Percentiles rank a stretch among this genome's conserved stretches.
These are phyloP conservation scores for Aschersonia sp. DNA, from an alignment of 2,329 filamentous ascomycete species.

Conservation along the genomic window DNA sequence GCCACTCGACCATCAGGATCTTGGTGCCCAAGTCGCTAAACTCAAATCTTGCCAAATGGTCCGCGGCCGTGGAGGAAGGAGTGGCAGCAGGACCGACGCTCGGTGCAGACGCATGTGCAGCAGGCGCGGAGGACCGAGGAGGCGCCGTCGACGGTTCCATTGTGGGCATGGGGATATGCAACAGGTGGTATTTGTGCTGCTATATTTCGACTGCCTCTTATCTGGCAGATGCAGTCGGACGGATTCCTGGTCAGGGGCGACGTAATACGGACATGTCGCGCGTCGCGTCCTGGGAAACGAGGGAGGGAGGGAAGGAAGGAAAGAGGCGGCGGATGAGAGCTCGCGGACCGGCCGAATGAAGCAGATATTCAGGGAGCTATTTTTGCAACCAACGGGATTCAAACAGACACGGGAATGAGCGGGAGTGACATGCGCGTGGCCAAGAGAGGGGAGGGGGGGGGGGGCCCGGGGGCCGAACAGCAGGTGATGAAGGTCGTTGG, in stretches of 20 bases:
- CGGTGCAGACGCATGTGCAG: not conserved
- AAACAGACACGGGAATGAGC: too few species aligned
- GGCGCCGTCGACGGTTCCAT: conserved; percentile 17
- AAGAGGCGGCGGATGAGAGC: not conserved
- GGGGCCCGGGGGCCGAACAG: too few species aligned
- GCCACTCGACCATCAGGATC: conserved; percentile 88
- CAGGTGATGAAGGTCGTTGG: too few species aligned
- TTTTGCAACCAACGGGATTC: too few species aligned
- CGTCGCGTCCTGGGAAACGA: not conserved
- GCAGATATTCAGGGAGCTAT: too few species aligned
- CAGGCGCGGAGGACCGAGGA: conserved; percentile 8
- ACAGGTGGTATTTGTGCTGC: not conserved
- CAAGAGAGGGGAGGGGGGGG: too few species aligned
- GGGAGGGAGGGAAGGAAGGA: not conserved
- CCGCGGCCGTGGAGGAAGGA: conserved; percentile 7
- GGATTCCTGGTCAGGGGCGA: conserved; percentile 3
- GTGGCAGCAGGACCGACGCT: conserved; percentile 1
- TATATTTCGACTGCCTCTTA: conserved; percentile 1
- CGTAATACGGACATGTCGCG: conserved; percentile 4
- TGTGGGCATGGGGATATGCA: not conserved
- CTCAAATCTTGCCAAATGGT: conserved; percentile 58
- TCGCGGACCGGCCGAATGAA: not conserved
- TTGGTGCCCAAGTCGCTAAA: conserved; percentile 82
- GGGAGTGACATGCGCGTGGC: too few species aligned
- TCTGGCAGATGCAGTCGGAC: conserved; percentile 5